Evolutionary conservation across 2,329 filamentous ascomycete genomes (phyloP).

Genomic region (Claviceps purpurea): DNA sequence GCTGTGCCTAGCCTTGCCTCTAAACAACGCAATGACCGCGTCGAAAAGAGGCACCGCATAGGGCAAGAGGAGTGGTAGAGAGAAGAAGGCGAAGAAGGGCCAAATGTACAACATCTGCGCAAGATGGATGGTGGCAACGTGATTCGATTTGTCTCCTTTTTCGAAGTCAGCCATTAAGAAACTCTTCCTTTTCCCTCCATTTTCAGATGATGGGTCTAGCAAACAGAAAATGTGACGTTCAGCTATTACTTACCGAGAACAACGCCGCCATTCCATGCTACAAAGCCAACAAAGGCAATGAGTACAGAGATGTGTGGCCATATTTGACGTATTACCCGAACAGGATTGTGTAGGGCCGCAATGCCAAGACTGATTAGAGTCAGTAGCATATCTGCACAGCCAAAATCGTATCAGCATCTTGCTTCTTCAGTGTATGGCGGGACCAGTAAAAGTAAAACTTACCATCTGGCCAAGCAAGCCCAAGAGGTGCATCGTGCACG

Average conservation of each 20-base stretch:
- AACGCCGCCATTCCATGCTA: constrained; percentile 79
- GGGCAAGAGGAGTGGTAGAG: constrained; percentile 58
- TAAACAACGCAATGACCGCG: background rate
- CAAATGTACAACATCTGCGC: constrained; percentile 93
- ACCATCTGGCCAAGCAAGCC: constrained; percentile 37
- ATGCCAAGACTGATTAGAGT: constrained; percentile 51
- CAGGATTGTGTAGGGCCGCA: constrained; percentile 38
- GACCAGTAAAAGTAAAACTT: constrained; percentile 7
- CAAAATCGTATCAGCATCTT: background rate
- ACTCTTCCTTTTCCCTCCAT: background rate
- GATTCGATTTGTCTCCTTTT: constrained; percentile 82
- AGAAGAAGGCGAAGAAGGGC: constrained; percentile 84
- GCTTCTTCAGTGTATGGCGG: background rate
- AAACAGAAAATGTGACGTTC: too few species aligned
- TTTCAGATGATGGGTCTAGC: too few species aligned
- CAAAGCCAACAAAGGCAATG: constrained; percentile 56
- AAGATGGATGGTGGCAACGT: constrained; percentile 76
- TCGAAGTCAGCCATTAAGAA: background rate
- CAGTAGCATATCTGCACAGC: constrained; percentile 35
- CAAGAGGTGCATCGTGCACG: constrained; percentile 41
- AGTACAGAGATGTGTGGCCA: constrained; percentile 53
- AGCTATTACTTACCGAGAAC: constrained; percentile 54
- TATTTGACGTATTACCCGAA: constrained; percentile 30
- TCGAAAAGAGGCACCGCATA: constrained; percentile 25
- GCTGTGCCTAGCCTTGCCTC: background rate